Evolutionary conservation across 129 eudicot genomes (phyloP), one percentile per base, ranked within the genome.

Genomic region (Kitagawia praeruptora): DNA sequence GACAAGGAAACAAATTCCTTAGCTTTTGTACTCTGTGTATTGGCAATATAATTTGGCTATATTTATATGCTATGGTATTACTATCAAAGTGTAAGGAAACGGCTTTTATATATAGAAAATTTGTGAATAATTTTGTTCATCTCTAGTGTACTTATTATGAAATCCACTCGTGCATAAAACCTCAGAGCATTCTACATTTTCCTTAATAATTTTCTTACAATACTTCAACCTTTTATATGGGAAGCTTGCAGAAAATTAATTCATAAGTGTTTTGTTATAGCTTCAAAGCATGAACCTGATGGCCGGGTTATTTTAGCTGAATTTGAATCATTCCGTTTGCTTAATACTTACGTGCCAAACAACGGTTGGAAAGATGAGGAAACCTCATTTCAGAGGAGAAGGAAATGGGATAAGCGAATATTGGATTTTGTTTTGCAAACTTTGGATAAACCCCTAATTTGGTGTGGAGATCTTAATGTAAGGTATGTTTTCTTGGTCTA

Each of bases 321-420:
- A 89, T 95, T 95, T 89, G 96, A 92, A 77, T 84, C 97, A 18
- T 92, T 90, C 70, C 94, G 95, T 64, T 41, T 95, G 63, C 73
- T 95, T 79, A 95, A 95, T 81, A 95, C 99, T 0, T 95, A 95
- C 79, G 96, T 85, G 41, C 99, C 99, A 53, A 95, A 95, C 88
- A 95, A 95, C 82, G 99, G 99, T 38, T 95, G 99, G 99, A 95
- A 94, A 89, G 99, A 95, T 48, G 99, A 95, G 83, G 97, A 92
- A 85, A 78, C 85, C 61, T 83, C 99, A 45, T 95, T 95, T 81
- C 91, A 81, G 81, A 95, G 99, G 89, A 92, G 99, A 89, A 87
- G 97, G 86, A 92, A 95, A 78, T 95, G 99, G 99, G 99, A 95
- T 84, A 90, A 95, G 86, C 87, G 97, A 84, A 89, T 95, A 75